Conservation (phyloP, 129 eudicot species). For the Centella asiatica region DNA sequence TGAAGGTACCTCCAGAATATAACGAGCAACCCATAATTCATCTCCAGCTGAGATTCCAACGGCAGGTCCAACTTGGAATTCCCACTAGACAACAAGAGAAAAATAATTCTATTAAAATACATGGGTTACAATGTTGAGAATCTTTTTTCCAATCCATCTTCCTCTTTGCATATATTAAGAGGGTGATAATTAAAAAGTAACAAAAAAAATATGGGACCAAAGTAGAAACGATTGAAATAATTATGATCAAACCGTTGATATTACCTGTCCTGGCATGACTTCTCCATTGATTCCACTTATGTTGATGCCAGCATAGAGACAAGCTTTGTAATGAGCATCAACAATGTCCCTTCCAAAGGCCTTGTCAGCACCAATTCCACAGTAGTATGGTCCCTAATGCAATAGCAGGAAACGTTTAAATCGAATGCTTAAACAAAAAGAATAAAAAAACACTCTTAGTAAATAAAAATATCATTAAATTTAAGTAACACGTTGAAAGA, state of each 20-base stretch:
- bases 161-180: not conserved
- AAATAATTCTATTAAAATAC: not conserved
- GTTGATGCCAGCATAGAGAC: constrained; percentile 79
- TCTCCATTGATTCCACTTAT: constrained; percentile 83
- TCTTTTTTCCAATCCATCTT: not conserved
- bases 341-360: constrained; percentile 82
- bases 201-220: no score
- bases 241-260: not conserved
- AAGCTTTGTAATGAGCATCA: constrained; percentile 80
- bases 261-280: constrained; percentile 96
- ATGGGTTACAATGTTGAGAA: not conserved
- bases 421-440: no score
- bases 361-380: constrained; percentile 81
- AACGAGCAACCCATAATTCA: constrained; percentile 78
- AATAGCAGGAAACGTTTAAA: not conserved
- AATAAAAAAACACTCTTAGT: no score
- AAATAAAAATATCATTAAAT: no score
- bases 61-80: constrained; percentile 85
- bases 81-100: constrained; percentile 47
- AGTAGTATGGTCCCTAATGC: constrained; percentile 73
- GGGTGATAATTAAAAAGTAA: not conserved
- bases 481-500: no score
- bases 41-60: constrained; percentile 82
- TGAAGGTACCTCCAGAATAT: constrained; percentile 64
- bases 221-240: no score